A percentile compares a stretch with the other conserved stretches of the same genome.
Evolutionary conservation across 768 basidiomycete species (phyloP).

Genomic region (Pulveroboletus sp.): DNA sequence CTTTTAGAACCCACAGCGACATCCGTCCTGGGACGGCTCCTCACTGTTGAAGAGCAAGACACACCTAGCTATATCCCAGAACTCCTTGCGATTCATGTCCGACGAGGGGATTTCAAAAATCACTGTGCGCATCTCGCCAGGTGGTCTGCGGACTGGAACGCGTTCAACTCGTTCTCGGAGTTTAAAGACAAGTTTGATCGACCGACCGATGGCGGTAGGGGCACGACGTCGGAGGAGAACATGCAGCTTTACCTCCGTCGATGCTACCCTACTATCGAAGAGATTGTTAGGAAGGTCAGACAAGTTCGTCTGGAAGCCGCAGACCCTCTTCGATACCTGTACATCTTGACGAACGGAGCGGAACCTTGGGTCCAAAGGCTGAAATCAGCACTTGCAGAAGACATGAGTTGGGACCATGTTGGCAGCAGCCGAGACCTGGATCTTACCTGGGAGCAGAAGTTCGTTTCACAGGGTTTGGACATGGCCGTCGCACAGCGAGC

Average conservation of each 20-base stretch:
- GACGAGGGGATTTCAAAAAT: slow-evolving; percentile 45
- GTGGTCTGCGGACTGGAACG: slow-evolving; percentile 37
- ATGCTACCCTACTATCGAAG: slow-evolving; percentile 42
- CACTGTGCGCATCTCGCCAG: slow-evolving; percentile 42
- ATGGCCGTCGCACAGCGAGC: slow-evolving; percentile 48
- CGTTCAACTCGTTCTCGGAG: slow-evolving; percentile 43
- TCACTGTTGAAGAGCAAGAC: background rate
- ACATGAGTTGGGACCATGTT: slow-evolving; percentile 39
- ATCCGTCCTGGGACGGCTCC: background rate
- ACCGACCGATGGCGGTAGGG: slow-evolving; percentile 25
- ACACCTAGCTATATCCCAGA: slow-evolving; percentile 31
- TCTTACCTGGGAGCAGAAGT: slow-evolving; percentile 41
- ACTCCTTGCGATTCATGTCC: slow-evolving; percentile 48
- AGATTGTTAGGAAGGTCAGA: slow-evolving; percentile 40
- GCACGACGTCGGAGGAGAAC: slow-evolving; percentile 16
- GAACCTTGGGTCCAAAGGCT: slow-evolving; percentile 40
- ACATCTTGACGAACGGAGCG: slow-evolving; percentile 48
- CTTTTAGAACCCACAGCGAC: slow-evolving; percentile 15
- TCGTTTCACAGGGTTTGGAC: slow-evolving; percentile 44
- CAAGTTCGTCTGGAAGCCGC: slow-evolving; percentile 27
- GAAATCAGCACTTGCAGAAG: slow-evolving; percentile 30
- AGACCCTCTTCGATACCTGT: slow-evolving; percentile 35
- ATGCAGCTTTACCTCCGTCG: slow-evolving; percentile 29
- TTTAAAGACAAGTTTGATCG: slow-evolving; percentile 36
- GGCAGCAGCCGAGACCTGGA: slow-evolving; percentile 41